Evolutionary conservation across 352 stramenopile species (phyloP), one percentile per base, ranked within the genome.

Genomic region (Globisporangium nodosum): DNA sequence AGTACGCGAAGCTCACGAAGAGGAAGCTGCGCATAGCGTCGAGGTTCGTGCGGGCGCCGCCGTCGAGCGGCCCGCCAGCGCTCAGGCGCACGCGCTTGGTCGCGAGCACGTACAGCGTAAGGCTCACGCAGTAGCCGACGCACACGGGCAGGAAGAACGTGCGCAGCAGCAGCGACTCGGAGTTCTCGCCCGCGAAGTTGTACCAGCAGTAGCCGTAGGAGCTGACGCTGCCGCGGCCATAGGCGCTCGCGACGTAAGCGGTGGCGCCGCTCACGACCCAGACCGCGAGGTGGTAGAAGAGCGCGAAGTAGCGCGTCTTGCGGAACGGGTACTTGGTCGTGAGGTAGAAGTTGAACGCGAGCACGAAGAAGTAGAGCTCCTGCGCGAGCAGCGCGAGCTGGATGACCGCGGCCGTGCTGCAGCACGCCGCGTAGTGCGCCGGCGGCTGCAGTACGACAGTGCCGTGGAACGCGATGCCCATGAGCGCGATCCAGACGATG

Each of bases 151-250:
- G 79, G 65, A 78, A 93, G 52, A 87, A 87, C 47, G 79, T 81
- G 48, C 78, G 73, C 39, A 90, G 68, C 51, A 86, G 66, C 43
- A 89, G 70, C 20, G 82, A 71, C 60, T 90, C 66, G 35, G 66
- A 69, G 49, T 76, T 73, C 57, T 85, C 66, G 27, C 65, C 65
- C 1, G 61, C 50, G 21, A 74, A 61, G 37, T 60, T 70, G 66
- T 88, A 93, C 85, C 85, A 95, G 71, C 85, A 95, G 60, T 87
- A 90, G 49, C 85, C 85, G 61, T 90, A 89, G 5, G 80, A 88
- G 58, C 81, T 86, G 52, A 91, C 69, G 43, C 70, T 69, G 7
- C 77, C 74, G 5, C 60, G 65, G 24, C 67, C 73, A 21, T 81
- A 58, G 11, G 72, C 58, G 47, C 70, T 80, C 20, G 77, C 76